A percentile compares a stretch with the other conserved stretches of the same genome.
Evolutionary conservation across 2,329 filamentous ascomycete genomes (phyloP).

Genomic region (Sclerotinia nivalis): DNA sequence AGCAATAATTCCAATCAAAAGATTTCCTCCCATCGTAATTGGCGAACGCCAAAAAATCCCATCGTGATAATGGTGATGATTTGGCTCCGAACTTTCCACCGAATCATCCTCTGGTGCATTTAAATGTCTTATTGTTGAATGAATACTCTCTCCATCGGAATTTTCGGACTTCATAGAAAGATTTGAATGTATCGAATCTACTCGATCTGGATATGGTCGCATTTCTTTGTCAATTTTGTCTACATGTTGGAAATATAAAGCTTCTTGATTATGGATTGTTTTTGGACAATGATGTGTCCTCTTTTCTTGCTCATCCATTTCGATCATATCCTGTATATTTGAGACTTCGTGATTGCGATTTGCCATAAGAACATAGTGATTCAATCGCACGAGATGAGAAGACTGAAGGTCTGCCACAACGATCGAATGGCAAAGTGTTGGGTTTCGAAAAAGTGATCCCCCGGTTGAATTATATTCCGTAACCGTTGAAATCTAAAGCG

Average conservation of each 20-base stretch:
- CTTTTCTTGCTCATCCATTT: not conserved
- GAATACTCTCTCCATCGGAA: not conserved
- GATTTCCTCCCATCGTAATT: conserved; percentile 24
- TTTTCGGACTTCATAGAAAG: not conserved
- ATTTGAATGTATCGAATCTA: conserved; percentile 5
- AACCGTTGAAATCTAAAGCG: not conserved
- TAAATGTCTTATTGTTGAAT: not conserved
- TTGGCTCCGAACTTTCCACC: not conserved
- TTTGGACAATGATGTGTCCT: not conserved
- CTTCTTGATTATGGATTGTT: not conserved
- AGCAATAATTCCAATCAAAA: conserved; percentile 25
- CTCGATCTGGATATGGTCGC: not conserved
- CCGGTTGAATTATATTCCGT: not conserved
- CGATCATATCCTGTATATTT: not conserved
- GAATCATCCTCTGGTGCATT: not conserved
- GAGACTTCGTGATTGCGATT: not conserved
- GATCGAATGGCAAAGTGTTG: not conserved
- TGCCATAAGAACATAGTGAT: not conserved
- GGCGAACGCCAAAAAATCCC: conserved; percentile 30
- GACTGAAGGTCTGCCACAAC: not conserved
- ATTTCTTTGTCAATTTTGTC: not conserved
- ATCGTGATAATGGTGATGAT: conserved; percentile 3
- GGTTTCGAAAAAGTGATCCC: not conserved
- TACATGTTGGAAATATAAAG: not conserved
- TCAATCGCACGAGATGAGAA: not conserved